Evolutionary conservation across 176 grass and related monocot species (phyloP).

Genomic region (sorghum (Sorghum bicolor)): Sorghum_bicolor_NCBIv3 NC_012870.2:11868001-11868500

Average conservation of each 20-base stretch:
- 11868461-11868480: not conserved
- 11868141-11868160: constrained; percentile 51
- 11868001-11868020: constrained; percentile 41
- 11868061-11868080: not conserved
- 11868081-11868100: constrained; percentile 44
- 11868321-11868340: constrained; percentile 48
- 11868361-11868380: constrained; percentile 46
- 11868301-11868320: constrained; percentile 53
- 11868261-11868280: not conserved
- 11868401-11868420: not conserved
- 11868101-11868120: constrained; percentile 34
- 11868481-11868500: not conserved
- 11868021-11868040: constrained; percentile 12
- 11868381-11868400: constrained; percentile 32
- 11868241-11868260: not conserved
- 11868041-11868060: not conserved
- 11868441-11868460: not conserved
- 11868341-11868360: constrained; percentile 48
- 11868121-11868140: constrained; percentile 31
- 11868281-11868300: not conserved
- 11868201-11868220: not conserved
- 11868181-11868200: constrained; percentile 42
- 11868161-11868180: constrained; percentile 72
- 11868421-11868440: not conserved
- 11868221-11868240: no score